phyloP scores from a whole-genome alignment of 352 stramenopile species.

The Aphanomyces euteiches region DNA sequence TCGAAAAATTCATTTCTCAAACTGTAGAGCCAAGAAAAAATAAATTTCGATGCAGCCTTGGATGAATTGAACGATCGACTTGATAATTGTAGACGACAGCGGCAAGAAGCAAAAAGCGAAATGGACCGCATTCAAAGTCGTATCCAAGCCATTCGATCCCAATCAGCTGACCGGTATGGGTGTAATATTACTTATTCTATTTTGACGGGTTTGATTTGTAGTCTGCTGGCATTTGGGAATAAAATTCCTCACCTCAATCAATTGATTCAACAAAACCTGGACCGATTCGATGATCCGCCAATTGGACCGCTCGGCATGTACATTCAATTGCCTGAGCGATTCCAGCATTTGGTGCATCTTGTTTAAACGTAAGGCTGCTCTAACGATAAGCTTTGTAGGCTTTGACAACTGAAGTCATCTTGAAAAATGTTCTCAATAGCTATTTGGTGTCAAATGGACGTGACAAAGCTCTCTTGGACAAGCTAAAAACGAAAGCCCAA shows the following conservation, averaged over 20 bases:
- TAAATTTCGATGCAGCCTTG: background rate
- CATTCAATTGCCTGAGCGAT: constrained; percentile 64
- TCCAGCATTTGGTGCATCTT: constrained; percentile 45
- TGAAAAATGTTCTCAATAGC: constrained; percentile 70
- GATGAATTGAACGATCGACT: constrained; percentile 30
- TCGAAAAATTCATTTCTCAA: background rate
- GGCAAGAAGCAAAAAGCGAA: constrained; percentile 57
- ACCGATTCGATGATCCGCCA: constrained; percentile 56
- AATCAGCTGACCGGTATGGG: constrained; percentile 45
- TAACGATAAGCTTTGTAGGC: constrained; percentile 28
- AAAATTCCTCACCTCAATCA: constrained; percentile 66
- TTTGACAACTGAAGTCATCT: constrained; percentile 62
- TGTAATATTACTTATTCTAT: background rate
- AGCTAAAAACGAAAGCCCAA: constrained; percentile 67
- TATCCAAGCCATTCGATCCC: constrained; percentile 44
- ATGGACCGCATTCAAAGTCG: constrained; percentile 44
- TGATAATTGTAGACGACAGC: constrained; percentile 55
- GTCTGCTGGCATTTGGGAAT: constrained; percentile 61
- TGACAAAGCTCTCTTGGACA: constrained; percentile 71
- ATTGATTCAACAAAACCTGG: constrained; percentile 64
- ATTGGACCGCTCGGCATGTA: constrained; percentile 72
- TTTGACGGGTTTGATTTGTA: constrained; percentile 10
- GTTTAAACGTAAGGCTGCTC: background rate
- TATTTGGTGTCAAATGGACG: constrained; percentile 72
- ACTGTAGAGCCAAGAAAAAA: background rate